Percentiles rank a stretch among this genome's conserved stretches.
These are phyloP conservation scores for Phytopythium ostracodes DNA, from an alignment of 352 stramenopile genomes.

Conservation along the genomic window DNA sequence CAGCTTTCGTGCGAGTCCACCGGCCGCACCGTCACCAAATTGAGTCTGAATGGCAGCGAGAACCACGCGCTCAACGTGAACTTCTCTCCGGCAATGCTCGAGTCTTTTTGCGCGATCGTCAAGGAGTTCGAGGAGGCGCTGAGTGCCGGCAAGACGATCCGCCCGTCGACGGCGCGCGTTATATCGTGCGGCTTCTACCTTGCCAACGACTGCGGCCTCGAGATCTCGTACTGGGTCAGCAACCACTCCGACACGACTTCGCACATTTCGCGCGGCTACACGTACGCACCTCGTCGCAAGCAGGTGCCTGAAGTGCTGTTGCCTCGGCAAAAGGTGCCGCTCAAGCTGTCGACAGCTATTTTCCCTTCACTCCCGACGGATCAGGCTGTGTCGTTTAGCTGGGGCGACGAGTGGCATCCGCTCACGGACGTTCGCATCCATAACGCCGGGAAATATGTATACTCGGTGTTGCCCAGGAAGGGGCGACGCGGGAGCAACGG, in stretches of 20 bases:
- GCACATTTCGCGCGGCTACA: slow-evolving; percentile 41
- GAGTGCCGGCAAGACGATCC: slow-evolving; percentile 10
- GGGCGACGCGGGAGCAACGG: slow-evolving; percentile 13
- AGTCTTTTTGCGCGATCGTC: slow-evolving; percentile 50
- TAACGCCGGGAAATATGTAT: slow-evolving; percentile 73
- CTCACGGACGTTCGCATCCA: slow-evolving; percentile 76
- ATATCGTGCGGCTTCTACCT: slow-evolving; percentile 83
- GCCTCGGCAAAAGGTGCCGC: slow-evolving; percentile 50
- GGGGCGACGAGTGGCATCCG: slow-evolving; percentile 66
- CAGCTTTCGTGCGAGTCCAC: slow-evolving; percentile 29
- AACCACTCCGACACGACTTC: slow-evolving; percentile 1
- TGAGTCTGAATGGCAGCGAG: slow-evolving; percentile 52
- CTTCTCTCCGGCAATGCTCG: slow-evolving; percentile 57
- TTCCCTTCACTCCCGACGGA: slow-evolving; percentile 66
- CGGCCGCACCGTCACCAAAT: slow-evolving; percentile 47
- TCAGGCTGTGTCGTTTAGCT: slow-evolving; percentile 74
- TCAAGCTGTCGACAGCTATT: slow-evolving; percentile 68
- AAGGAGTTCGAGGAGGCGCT: slow-evolving; percentile 59
- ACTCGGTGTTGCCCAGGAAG: slow-evolving; percentile 46
- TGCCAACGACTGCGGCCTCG: slow-evolving; percentile 57
- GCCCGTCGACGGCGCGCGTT: slow-evolving; percentile 48
- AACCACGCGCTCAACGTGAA: slow-evolving; percentile 64
- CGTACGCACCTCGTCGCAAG: slow-evolving; percentile 45
- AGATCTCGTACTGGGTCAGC: slow-evolving; percentile 44
- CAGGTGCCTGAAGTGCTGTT: slow-evolving; percentile 38